phyloP scores from a whole-genome alignment of 352 stramenopile species.

The Phytophthora nicotianae region DNA sequence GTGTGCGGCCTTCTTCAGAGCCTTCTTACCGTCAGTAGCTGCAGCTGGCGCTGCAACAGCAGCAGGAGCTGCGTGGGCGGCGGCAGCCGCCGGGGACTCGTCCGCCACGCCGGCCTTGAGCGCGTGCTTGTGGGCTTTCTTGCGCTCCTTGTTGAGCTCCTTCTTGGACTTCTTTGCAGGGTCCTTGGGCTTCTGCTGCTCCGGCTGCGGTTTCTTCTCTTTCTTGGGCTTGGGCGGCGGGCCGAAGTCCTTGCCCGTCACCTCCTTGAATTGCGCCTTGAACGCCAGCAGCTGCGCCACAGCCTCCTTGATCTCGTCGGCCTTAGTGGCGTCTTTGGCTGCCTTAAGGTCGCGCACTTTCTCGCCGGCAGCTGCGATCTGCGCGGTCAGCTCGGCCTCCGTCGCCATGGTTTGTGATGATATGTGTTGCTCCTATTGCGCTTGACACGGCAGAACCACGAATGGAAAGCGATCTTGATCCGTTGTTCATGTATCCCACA shows the following conservation, averaged over 20 bases:
- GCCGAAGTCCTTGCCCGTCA: constrained; percentile 74
- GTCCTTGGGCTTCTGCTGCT: constrained; percentile 39
- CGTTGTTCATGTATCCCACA: too few species aligned
- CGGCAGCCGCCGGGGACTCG: constrained; percentile 17
- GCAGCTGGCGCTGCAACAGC: constrained; percentile 9
- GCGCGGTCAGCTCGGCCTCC: constrained; percentile 57
- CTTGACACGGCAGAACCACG: constrained; percentile 35
- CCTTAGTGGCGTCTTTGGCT: constrained; percentile 51
- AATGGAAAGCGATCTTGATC: constrained; percentile 32
- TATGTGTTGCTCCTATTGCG: constrained; percentile 20
- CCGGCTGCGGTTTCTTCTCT: constrained; percentile 51
- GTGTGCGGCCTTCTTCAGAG: constrained; percentile 34
- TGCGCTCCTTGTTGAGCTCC: constrained; percentile 89
- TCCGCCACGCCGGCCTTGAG: constrained; percentile 54
- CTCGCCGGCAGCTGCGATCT: constrained; percentile 72
- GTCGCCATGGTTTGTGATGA: constrained; percentile 44
- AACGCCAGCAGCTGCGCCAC: constrained; percentile 69
- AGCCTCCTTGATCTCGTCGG: constrained; percentile 53
- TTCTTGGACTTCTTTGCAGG: constrained; percentile 85
- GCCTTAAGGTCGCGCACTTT: constrained; percentile 78
- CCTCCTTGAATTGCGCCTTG: constrained; percentile 78
- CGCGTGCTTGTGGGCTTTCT: constrained; percentile 84
- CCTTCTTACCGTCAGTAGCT: constrained; percentile 25
- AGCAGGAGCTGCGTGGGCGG: constrained; percentile 13
- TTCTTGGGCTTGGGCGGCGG: constrained; percentile 71